A percentile compares a stretch with the other conserved stretches of the same genome.
These are phyloP conservation scores for Geoglossum cookeanum DNA, from an alignment of 2,329 filamentous ascomycete species.

Conservation along the genomic window DNA sequence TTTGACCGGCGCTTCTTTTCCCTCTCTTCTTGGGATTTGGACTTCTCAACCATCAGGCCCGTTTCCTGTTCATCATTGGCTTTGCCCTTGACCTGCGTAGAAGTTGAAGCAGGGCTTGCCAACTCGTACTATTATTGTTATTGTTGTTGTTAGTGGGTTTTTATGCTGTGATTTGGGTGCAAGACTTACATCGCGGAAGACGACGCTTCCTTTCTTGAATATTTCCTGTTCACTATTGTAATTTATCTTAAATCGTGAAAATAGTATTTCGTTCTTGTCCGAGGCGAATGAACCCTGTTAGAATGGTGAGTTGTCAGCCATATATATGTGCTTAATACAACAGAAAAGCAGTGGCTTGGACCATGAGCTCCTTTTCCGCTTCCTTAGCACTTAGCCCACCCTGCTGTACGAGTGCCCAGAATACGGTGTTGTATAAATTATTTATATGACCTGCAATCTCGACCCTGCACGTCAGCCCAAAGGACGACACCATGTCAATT, in stretches of 20 bases:
- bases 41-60: constrained; percentile 25
- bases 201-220: constrained; percentile 78
- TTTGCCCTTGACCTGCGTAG: background rate
- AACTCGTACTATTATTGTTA: background rate
- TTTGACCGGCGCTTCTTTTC: constrained; percentile 65
- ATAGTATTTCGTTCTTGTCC: constrained; percentile 94
- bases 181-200: constrained; percentile 56
- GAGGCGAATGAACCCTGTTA: constrained; percentile 56
- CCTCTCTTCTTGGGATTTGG: constrained; percentile 67
- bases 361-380: constrained; percentile 64
- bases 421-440: constrained; percentile 94
- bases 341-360: constrained; percentile 19
- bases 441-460: constrained; percentile 67
- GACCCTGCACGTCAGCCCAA: background rate
- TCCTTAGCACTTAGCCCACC: constrained; percentile 58
- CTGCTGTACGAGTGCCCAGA: constrained; percentile 71
- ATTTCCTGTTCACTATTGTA: constrained; percentile 95
- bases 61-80: background rate
- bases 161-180: background rate
- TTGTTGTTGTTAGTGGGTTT: background rate
- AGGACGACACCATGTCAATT: background rate
- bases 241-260: constrained; percentile 74
- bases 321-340: background rate
- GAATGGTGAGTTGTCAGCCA: constrained; percentile 3
- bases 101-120: background rate